phyloP scores from a whole-genome alignment of 176 grass and related monocot genomes.

The Aegilops speltoides region DNA sequence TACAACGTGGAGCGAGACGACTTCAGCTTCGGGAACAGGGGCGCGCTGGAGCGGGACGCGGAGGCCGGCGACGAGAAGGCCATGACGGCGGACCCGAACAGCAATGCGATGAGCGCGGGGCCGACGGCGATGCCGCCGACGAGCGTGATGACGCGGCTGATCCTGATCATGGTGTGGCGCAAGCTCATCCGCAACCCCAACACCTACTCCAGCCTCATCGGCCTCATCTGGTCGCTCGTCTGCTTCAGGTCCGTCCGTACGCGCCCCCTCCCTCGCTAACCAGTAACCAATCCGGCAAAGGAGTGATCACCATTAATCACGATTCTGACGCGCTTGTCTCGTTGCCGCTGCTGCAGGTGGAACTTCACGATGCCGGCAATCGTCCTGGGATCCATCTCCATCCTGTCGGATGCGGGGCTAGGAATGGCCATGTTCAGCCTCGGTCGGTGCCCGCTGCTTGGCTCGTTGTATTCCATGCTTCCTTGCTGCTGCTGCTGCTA shows the following conservation, averaged over 20 bases:
- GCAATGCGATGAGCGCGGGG: not conserved
- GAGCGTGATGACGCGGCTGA: conserved; percentile 95
- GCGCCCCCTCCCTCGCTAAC: no score
- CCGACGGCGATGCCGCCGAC: conserved; percentile 90
- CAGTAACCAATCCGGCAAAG: no score
- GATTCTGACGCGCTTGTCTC: no score
- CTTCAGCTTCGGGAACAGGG: conserved; percentile 90
- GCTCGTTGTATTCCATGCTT: not conserved
- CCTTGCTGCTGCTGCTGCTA: not conserved
- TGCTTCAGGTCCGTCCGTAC: conserved; percentile 83
- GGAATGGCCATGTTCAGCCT: conserved; percentile 99
- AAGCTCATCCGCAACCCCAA: conserved; percentile 99
- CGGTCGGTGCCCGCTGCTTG: conserved; percentile 42
- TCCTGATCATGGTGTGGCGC: conserved; percentile 99
- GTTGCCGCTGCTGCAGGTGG: conserved; percentile 51
- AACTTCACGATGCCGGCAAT: conserved; percentile 95
- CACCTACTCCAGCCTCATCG: conserved; percentile 98
- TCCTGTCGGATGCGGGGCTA: conserved; percentile 96
- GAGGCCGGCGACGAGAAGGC: conserved; percentile 76
- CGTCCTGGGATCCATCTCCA: conserved; percentile 82
- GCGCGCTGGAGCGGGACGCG: conserved; percentile 48
- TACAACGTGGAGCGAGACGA: conserved; percentile 67
- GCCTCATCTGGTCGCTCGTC: conserved; percentile 92
- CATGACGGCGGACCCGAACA: conserved; percentile 12
- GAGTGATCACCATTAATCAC: no score